Evolutionary conservation across 148 eudicot species (phyloP).

Genomic region (Diospyros kaki): DNA sequence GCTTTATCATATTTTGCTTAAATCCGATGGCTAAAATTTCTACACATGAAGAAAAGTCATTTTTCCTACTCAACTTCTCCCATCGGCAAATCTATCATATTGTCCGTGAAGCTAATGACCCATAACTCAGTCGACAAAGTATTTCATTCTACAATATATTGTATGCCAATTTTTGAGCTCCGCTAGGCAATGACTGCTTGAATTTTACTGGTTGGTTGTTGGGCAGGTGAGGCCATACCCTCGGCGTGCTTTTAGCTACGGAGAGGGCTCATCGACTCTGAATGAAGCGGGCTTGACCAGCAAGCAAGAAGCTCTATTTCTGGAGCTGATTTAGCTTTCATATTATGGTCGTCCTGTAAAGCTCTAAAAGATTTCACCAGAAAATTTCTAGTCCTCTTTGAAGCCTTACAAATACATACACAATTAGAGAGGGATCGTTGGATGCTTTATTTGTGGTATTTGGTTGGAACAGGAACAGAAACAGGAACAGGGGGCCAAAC

Average conservation of each 20-base stretch:
- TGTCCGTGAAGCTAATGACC: too few relatives aligned
- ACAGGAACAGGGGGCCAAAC: too few relatives aligned
- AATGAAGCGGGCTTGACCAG: slow-evolving; percentile 81
- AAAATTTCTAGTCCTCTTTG: neutral
- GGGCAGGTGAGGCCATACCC: slow-evolving; percentile 90
- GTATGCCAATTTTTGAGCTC: too few relatives aligned
- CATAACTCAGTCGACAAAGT: too few relatives aligned
- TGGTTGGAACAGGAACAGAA: slow-evolving; percentile 3
- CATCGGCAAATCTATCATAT: too few relatives aligned
- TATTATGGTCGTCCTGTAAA: slow-evolving; percentile 4
- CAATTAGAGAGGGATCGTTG: neutral
- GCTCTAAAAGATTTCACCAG: neutral
- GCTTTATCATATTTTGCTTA: too few relatives aligned
- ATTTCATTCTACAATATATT: too few relatives aligned
- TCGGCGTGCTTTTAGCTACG: slow-evolving; percentile 73
- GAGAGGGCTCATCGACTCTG: slow-evolving; percentile 54
- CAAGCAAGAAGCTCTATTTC: slow-evolving; percentile 91
- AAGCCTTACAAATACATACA: neutral
- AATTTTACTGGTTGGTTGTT: neutral
- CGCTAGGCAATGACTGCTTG: too few relatives aligned
- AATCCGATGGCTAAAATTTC: too few relatives aligned
- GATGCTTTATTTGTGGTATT: neutral
- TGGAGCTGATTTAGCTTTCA: slow-evolving; percentile 55
- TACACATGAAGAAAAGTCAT: too few relatives aligned
- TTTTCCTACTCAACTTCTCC: too few relatives aligned